Evolutionary conservation across 2,329 filamentous ascomycete species (phyloP).

Genomic region (Hypoxylon sp.): DNA sequence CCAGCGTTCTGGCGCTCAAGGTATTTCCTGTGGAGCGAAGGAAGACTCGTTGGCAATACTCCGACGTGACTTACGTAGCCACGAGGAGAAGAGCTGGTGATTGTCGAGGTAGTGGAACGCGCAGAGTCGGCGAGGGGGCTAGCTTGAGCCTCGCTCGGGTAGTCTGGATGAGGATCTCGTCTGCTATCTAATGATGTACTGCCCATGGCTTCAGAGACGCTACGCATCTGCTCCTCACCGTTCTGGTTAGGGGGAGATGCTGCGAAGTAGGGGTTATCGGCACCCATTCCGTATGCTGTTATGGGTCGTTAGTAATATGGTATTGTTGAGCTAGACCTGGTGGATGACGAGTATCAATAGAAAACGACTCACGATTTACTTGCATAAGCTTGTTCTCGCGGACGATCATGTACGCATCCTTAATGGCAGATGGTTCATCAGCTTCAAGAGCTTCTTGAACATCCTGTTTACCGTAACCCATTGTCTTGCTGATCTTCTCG

Average conservation of each 20-base stretch:
- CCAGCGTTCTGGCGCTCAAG: conserved; percentile 76
- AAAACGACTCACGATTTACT: conserved; percentile 76
- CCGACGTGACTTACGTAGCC: conserved; percentile 84
- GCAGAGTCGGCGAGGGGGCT: conserved; percentile 65
- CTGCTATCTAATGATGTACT: conserved; percentile 30
- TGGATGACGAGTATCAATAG: not conserved
- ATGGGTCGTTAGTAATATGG: conserved; percentile 40
- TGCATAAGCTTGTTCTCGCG: conserved; percentile 98
- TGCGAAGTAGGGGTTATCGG: conserved; percentile 54
- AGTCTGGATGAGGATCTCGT: conserved; percentile 25
- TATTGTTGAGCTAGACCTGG: not conserved
- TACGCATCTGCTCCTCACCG: conserved; percentile 61
- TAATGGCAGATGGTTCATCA: conserved; percentile 95
- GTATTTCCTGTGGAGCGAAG: conserved; percentile 88
- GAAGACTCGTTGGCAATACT: conserved; percentile 89
- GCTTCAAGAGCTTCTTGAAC: conserved; percentile 93
- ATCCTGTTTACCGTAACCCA: conserved; percentile 95
- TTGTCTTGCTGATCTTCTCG: conserved; percentile 94
- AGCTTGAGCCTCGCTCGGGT: conserved; percentile 48
- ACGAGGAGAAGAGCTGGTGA: conserved; percentile 57
- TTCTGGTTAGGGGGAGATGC: conserved; percentile 58
- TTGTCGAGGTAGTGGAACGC: conserved; percentile 61
- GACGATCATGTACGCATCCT: conserved; percentile 98
- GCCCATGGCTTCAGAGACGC: conserved; percentile 64
- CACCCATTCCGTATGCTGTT: conserved; percentile 58